Conservation (phyloP, 2,329 filamentous ascomycete genomes). For the Coniochaeta prunicola region DNA sequence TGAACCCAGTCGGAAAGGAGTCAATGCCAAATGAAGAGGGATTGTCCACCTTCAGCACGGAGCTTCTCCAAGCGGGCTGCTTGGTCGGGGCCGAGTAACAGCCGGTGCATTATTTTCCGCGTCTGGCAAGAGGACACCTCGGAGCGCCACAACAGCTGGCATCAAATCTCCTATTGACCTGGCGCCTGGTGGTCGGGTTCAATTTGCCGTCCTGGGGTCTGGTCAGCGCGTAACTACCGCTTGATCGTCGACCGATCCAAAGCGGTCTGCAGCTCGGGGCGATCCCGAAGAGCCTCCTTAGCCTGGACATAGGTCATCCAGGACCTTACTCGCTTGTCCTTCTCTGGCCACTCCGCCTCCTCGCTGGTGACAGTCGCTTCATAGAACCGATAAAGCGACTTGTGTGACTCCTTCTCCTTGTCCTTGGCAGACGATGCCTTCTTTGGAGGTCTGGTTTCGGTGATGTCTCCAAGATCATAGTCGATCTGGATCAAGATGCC, state of each 20-base stretch:
- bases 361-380: slow-evolving; percentile 84
- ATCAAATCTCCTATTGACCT: not conserved
- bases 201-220: not conserved
- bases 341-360: slow-evolving; percentile 86
- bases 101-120: not conserved
- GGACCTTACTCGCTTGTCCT: slow-evolving; percentile 78
- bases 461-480: slow-evolving; percentile 78
- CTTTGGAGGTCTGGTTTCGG: slow-evolving; percentile 77
- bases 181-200: not conserved
- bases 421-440: slow-evolving; percentile 34
- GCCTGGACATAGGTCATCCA: slow-evolving; percentile 88
- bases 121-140: not conserved
- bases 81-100: not conserved
- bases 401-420: slow-evolving; percentile 44
- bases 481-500: slow-evolving; percentile 82
- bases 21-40: not conserved
- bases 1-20: not conserved
- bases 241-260: slow-evolving; percentile 73
- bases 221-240: slow-evolving; percentile 22
- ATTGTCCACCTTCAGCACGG: not conserved
- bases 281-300: slow-evolving; percentile 63
- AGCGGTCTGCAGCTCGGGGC: slow-evolving; percentile 85
- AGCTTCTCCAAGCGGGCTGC: not conserved
- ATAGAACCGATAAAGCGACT: slow-evolving; percentile 70
- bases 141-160: not conserved